Evolutionary conservation across 2,329 filamentous ascomycete species (phyloP).

Genomic region (Alternaria tenuissima): DNA sequence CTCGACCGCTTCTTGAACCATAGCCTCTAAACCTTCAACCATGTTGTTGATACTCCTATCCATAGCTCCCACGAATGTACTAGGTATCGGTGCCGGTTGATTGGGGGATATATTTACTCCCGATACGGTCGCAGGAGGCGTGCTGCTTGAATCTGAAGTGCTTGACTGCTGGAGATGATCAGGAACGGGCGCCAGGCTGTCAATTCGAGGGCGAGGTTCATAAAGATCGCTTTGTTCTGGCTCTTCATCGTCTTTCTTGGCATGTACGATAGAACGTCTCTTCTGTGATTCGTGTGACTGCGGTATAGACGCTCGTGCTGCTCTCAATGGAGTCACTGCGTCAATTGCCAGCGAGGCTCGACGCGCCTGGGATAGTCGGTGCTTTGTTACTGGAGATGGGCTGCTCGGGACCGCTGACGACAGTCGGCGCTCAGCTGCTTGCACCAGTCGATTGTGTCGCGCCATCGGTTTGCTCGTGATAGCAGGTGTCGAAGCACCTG

Average conservation of each 20-base stretch:
- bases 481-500: conserved; percentile 1
- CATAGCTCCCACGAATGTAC: conserved; percentile 29
- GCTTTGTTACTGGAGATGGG: conserved; percentile 25
- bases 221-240: conserved; percentile 4
- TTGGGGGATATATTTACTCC: conserved; percentile 32
- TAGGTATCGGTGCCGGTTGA: conserved; percentile 29
- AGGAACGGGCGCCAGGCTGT: conserved; percentile 34
- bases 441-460: conserved; percentile 16
- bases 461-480: conserved; percentile 1
- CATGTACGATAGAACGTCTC: conserved; percentile 21
- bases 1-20: conserved; percentile 53
- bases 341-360: conserved; percentile 16
- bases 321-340: conserved; percentile 7
- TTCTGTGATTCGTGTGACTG: conserved; percentile 25
- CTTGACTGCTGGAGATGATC: conserved; percentile 32
- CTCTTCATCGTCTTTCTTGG: conserved; percentile 18
- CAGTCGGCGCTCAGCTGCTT: conserved; percentile 11
- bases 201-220: conserved; percentile 17
- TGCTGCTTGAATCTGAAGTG: conserved; percentile 27
- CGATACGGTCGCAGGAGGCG: conserved; percentile 25
- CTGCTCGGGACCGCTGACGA: conserved; percentile 21
- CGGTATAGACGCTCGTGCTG: conserved; percentile 8
- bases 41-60: conserved; percentile 39
- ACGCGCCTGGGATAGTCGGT: conserved; percentile 23
- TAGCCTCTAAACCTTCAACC: conserved; percentile 52